Conservation (phyloP, 257 asterid genomes). For the Plantago major region DNA sequence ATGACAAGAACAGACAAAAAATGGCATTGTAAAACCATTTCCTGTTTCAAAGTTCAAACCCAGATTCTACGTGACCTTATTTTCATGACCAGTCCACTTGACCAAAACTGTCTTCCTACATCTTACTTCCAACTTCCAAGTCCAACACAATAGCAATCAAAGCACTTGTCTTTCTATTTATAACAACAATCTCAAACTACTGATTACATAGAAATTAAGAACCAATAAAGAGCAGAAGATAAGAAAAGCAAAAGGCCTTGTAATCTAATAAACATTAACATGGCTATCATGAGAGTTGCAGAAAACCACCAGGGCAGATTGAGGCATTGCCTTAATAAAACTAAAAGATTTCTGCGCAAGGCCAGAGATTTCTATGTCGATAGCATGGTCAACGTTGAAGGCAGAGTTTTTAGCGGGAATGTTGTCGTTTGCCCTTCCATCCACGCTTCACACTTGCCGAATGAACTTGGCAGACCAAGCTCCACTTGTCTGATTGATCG, state of each 20-base stretch:
- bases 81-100: no score
- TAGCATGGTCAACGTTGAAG: conserved; percentile 31
- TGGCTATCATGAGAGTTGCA: conserved; percentile 8
- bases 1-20: not conserved
- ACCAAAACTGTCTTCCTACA: not conserved
- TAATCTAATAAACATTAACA: not conserved
- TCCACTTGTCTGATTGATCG: not conserved
- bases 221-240: not conserved
- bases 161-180: conserved; percentile 3
- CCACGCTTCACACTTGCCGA: conserved; percentile 11
- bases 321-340: conserved; percentile 21
- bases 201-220: not conserved
- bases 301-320: conserved; percentile 14
- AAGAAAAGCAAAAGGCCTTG: not conserved
- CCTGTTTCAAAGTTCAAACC: no score
- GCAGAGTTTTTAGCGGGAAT: conserved; percentile 24
- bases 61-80: no score
- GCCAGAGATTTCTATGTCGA: conserved; percentile 35
- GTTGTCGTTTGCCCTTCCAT: conserved; percentile 17
- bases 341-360: conserved; percentile 26
- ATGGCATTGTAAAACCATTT: not conserved
- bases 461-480: not conserved
- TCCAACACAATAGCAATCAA: conserved; percentile 8
- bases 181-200: not conserved
- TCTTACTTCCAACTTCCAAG: conserved; percentile 10